A percentile compares a stretch with the other conserved stretches of the same genome.
Evolutionary conservation across 2,329 filamentous ascomycete genomes (phyloP).

Genomic region (Verticillium nonalfalfae): DNA sequence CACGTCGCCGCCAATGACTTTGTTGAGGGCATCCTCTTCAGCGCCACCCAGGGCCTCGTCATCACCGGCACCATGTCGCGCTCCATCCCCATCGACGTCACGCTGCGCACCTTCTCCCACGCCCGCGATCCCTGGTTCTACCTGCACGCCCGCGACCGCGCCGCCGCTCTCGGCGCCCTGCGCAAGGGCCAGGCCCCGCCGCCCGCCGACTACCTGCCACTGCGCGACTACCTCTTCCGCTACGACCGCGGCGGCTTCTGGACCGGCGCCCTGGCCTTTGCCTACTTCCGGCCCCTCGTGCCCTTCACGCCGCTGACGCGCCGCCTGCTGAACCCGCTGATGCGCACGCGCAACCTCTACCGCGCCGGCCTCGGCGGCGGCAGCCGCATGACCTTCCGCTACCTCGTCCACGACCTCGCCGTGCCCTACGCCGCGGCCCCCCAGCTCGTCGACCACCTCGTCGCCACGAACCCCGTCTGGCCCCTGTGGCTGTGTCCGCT

Average conservation of each 20-base stretch:
- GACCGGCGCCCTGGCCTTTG: slow-evolving; percentile 56
- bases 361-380: slow-evolving; percentile 57
- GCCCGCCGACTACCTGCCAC: slow-evolving; percentile 47
- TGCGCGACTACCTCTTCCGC: slow-evolving; percentile 63
- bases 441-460: slow-evolving; percentile 42
- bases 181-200: slow-evolving; percentile 10
- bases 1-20: slow-evolving; percentile 46
- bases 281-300: slow-evolving; percentile 47
- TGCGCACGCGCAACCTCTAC: slow-evolving; percentile 61
- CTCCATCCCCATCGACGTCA: slow-evolving; percentile 12
- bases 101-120: slow-evolving; percentile 40
- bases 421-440: slow-evolving; percentile 35
- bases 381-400: slow-evolving; percentile 41
- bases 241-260: slow-evolving; percentile 67
- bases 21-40: slow-evolving; percentile 64
- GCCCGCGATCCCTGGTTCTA: slow-evolving; percentile 68
- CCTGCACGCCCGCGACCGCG: slow-evolving; percentile 42
- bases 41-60: slow-evolving; percentile 46
- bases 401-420: slow-evolving; percentile 60
- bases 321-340: slow-evolving; percentile 52
- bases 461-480: slow-evolving; percentile 38
- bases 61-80: slow-evolving; percentile 55
- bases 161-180: neutral
- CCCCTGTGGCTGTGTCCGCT: slow-evolving; percentile 53
- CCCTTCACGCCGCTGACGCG: slow-evolving; percentile 61